A percentile compares a stretch with the other conserved stretches of the same genome.
Evolutionary conservation across 805 yeast genomes (phyloP).

Genomic region (Candida verbasci): DNA sequence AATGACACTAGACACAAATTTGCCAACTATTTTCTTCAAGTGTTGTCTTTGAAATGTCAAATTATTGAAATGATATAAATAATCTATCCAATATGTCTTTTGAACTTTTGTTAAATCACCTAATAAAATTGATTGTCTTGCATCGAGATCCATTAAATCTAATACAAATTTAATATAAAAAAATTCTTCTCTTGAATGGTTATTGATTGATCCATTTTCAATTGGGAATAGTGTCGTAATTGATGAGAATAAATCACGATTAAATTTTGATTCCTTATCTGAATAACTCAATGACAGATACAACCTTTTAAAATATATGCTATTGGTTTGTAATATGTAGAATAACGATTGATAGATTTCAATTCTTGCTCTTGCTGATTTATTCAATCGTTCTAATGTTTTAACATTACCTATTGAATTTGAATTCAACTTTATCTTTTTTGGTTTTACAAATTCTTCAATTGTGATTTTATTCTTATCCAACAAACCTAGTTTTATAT

Average conservation of each 20-base stretch:
- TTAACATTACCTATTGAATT: conserved; percentile 16
- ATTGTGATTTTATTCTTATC: conserved; percentile 76
- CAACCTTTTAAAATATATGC: conserved; percentile 61
- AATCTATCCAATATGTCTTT: conserved; percentile 41
- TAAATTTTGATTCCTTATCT: conserved; percentile 19
- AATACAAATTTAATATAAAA: conserved; percentile 58
- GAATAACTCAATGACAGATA: conserved; percentile 30
- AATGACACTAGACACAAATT: conserved; percentile 31
- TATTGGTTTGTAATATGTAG: conserved; percentile 80
- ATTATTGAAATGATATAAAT: conserved; percentile 40
- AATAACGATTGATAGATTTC: conserved; percentile 75
- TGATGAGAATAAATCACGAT: conserved; percentile 19
- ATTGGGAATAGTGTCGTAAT: conserved; percentile 29
- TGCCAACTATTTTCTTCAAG: conserved; percentile 38
- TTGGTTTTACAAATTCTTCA: conserved; percentile 58
- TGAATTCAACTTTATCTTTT: conserved; percentile 24
- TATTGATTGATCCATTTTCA: conserved; percentile 21
- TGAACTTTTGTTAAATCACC: conserved; percentile 38
- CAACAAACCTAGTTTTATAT: conserved; percentile 71
- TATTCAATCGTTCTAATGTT: conserved; percentile 29
- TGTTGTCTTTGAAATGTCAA: conserved; percentile 46
- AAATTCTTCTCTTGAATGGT: conserved; percentile 64
- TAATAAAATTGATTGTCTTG: conserved; percentile 23
- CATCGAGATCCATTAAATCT: conserved; percentile 39
- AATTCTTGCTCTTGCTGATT: conserved; percentile 46